Evolutionary conservation across 2,329 filamentous ascomycete genomes (phyloP).

Genomic region (Lasiodiplodia gonubiensis): DNA sequence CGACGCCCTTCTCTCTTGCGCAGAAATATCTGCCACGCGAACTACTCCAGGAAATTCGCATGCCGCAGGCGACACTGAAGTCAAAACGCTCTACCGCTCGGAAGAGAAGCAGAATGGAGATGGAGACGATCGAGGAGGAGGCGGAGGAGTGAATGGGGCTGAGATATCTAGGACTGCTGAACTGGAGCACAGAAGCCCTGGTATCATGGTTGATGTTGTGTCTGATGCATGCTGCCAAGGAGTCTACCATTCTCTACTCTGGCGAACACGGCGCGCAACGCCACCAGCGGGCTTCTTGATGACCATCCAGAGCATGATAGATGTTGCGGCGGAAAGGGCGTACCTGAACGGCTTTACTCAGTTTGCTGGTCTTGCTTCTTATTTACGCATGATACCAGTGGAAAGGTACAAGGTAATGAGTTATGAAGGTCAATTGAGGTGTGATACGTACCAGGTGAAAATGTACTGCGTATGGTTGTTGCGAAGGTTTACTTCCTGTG

Average conservation of each 20-base stretch:
- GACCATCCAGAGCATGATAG: constrained; percentile 96
- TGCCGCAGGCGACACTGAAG: constrained; percentile 57
- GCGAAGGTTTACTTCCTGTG: constrained; percentile 87
- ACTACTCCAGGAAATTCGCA: constrained; percentile 79
- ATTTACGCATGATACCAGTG: background rate
- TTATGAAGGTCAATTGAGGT: background rate
- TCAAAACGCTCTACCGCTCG: constrained; percentile 45
- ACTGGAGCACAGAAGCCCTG: background rate
- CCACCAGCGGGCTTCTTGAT: constrained; percentile 82
- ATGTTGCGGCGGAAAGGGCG: constrained; percentile 79
- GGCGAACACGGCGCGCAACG: constrained; percentile 73
- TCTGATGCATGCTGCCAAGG: background rate
- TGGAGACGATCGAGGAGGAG: constrained; percentile 50
- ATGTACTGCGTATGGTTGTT: constrained; percentile 99
- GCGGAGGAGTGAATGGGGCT: constrained; percentile 30
- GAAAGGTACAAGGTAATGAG: background rate
- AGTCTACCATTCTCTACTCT: constrained; percentile 75
- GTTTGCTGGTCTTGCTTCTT: constrained; percentile 13
- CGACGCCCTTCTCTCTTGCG: constrained; percentile 84
- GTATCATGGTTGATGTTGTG: background rate
- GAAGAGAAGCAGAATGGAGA: constrained; percentile 40
- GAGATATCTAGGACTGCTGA: background rate
- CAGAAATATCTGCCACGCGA: constrained; percentile 82
- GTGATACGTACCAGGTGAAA: constrained; percentile 82
- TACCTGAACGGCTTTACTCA: constrained; percentile 65